Percentiles rank a stretch among this genome's conserved stretches.
Evolutionary conservation across 257 asterid genomes (phyloP).

Genomic region (Handroanthus guayacan): DNA sequence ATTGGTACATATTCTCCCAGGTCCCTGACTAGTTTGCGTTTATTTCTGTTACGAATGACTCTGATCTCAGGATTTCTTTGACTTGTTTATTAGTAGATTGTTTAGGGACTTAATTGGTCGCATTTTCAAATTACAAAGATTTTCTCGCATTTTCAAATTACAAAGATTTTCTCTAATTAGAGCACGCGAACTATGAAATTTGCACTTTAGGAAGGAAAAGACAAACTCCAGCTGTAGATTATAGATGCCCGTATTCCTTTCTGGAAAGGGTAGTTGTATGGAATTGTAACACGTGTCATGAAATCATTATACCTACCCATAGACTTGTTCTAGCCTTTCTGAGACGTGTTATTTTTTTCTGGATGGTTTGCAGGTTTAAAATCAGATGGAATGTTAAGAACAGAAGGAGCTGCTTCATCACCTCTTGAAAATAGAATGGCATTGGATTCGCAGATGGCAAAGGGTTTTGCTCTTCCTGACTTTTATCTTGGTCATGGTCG

Average conservation of each 20-base stretch:
- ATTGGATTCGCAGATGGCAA: constrained; percentile 59
- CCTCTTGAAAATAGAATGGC: constrained; percentile 61
- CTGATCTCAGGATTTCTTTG: constrained; percentile 27
- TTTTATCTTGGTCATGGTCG: constrained; percentile 65
- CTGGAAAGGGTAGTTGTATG: background rate
- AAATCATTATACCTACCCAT: background rate
- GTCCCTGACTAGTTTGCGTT: constrained; percentile 1
- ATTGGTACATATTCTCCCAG: background rate
- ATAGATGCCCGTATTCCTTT: background rate
- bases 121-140: background rate
- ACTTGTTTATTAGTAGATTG: background rate
- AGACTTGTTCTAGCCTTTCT: constrained; percentile 20
- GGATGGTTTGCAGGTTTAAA: constrained; percentile 60
- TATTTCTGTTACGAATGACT: constrained; percentile 23
- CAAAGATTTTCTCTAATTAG: background rate
- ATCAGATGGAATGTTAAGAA: constrained; percentile 55
- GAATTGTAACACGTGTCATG: constrained; percentile 21
- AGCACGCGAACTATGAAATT: constrained; percentile 19
- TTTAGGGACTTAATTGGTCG: constrained; percentile 4
- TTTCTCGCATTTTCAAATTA: constrained; percentile 1
- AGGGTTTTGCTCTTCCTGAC: constrained; percentile 64
- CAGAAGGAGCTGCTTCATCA: constrained; percentile 59
- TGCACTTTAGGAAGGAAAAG: constrained; percentile 19
- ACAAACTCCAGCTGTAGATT: constrained; percentile 12
- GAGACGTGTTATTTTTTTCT: constrained; percentile 1